These are phyloP conservation scores for Solanum habrochaites DNA, from an alignment of 257 asterid genomes.

Conservation along the genomic window DNA sequence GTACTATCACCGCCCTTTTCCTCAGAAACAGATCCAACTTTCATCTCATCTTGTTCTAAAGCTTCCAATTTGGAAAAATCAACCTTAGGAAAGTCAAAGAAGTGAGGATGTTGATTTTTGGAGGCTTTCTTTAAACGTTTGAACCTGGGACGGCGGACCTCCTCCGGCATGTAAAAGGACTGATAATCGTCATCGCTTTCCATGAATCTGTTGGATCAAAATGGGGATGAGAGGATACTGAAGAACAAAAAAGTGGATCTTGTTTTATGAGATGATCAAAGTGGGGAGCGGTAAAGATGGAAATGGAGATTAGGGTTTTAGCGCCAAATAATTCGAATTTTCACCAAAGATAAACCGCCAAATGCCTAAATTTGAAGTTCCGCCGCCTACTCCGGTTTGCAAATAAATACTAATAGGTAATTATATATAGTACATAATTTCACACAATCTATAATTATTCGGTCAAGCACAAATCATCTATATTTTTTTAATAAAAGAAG, in stretches of 20 bases:
- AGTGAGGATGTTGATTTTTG: neutral
- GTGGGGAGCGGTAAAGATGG: neutral
- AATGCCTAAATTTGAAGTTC: neutral
- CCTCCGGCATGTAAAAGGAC: slow-evolving; percentile 23
- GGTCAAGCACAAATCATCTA: too few relatives aligned
- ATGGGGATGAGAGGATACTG: neutral
- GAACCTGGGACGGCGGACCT: slow-evolving; percentile 33
- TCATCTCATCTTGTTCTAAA: slow-evolving; percentile 11
- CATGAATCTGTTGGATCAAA: slow-evolving; percentile 21
- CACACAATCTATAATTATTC: too few relatives aligned
- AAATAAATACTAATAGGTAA: too few relatives aligned
- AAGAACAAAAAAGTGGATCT: neutral
- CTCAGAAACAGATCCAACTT: slow-evolving; percentile 1
- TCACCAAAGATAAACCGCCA: neutral
- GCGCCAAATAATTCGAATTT: neutral
- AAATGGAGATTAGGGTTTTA: neutral
- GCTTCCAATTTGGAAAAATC: slow-evolving; percentile 25
- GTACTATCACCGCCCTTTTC: neutral
- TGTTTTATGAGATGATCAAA: neutral
- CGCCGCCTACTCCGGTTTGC: neutral
- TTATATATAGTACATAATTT: too few relatives aligned
- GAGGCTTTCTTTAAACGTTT: slow-evolving; percentile 59
- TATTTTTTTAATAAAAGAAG: too few relatives aligned
- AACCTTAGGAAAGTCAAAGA: slow-evolving; percentile 11
- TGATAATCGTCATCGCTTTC: slow-evolving; percentile 67